These are phyloP conservation scores for Pseudonitzschia multistriata DNA, from an alignment of 108 stramenopile species.

Conservation along the genomic window DNA sequence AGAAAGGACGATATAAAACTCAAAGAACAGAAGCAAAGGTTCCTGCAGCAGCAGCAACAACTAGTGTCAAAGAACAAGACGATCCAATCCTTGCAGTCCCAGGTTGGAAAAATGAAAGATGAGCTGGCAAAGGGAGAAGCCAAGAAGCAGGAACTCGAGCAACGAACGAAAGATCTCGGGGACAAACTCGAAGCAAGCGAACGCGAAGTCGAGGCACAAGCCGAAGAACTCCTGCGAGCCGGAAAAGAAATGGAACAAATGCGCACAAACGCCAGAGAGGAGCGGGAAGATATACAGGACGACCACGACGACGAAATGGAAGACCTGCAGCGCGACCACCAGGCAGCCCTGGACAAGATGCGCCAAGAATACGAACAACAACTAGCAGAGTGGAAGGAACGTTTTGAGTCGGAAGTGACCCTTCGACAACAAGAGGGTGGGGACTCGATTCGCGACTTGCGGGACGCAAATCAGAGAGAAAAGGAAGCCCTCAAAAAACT, in stretches of 20 bases:
- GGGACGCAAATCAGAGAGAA: conserved; percentile 67
- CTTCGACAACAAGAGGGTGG: conserved; percentile 64
- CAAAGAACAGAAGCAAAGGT: conserved; percentile 31
- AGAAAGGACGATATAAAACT: conserved; percentile 1
- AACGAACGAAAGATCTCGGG: neutral
- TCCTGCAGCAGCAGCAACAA: conserved; percentile 5
- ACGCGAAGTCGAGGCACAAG: conserved; percentile 69
- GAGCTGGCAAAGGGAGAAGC: neutral
- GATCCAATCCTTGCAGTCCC: conserved; percentile 51
- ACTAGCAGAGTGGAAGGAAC: conserved; percentile 51
- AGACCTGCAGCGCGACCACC: conserved; percentile 34
- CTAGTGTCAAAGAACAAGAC: conserved; percentile 47
- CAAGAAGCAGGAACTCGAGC: neutral
- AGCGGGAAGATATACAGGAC: conserved; percentile 61
- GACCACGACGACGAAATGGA: conserved; percentile 70
- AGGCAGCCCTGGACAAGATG: conserved; percentile 39
- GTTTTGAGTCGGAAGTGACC: conserved; percentile 35
- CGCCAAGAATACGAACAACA: conserved; percentile 40
- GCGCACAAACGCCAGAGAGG: conserved; percentile 60
- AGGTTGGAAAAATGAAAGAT: conserved; percentile 59
- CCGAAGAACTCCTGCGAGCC: conserved; percentile 65
- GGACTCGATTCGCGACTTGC: conserved; percentile 64
- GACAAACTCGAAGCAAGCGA: conserved; percentile 5
- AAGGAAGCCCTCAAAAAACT: conserved; percentile 43
- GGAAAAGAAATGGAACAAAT: conserved; percentile 75